Evolutionary conservation across 768 basidiomycete genomes (phyloP).

Genomic region (Gymnopilus dilepis): DNA sequence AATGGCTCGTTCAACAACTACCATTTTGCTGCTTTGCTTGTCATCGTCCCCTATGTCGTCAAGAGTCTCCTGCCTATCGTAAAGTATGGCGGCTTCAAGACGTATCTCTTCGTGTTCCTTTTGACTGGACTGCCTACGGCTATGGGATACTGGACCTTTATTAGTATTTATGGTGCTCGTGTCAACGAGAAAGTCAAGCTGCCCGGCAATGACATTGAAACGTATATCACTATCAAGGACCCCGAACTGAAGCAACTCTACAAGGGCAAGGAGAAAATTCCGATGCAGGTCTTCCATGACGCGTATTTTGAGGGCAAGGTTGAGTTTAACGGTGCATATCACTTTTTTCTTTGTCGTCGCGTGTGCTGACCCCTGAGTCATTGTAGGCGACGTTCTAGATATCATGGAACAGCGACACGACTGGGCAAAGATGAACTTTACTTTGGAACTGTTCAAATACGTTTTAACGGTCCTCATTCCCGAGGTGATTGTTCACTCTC

Average conservation of each 20-base stretch:
- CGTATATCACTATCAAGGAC: constrained; percentile 93
- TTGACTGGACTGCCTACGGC: constrained; percentile 79
- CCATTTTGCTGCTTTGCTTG: constrained; percentile 77
- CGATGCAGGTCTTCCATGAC: constrained; percentile 97
- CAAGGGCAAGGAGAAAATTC: constrained; percentile 87
- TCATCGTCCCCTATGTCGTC: constrained; percentile 84
- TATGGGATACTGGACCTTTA: constrained; percentile 87
- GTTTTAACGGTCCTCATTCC: constrained; percentile 88
- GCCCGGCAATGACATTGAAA: constrained; percentile 84
- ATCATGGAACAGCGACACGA: constrained; percentile 94
- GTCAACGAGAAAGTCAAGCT: constrained; percentile 85
- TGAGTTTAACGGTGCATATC: constrained; percentile 85
- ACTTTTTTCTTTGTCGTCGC: constrained; percentile 13
- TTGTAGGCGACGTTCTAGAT: constrained; percentile 88
- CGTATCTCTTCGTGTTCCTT: constrained; percentile 80
- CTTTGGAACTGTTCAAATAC: constrained; percentile 90
- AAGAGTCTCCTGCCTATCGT: constrained; percentile 85
- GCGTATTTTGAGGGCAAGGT: constrained; percentile 96
- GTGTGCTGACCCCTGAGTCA: constrained; percentile 11
- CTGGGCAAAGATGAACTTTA: constrained; percentile 93
- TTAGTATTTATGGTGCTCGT: constrained; percentile 80
- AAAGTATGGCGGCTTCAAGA: constrained; percentile 83
- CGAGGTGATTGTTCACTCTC: constrained; percentile 93
- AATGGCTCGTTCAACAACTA: constrained; percentile 83
- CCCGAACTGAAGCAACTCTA: constrained; percentile 79